Percentiles rank a stretch among this genome's conserved stretches.
Conservation (phyloP, 2,329 filamentous ascomycete species). For the Curvularia hawaiiensis region DNA sequence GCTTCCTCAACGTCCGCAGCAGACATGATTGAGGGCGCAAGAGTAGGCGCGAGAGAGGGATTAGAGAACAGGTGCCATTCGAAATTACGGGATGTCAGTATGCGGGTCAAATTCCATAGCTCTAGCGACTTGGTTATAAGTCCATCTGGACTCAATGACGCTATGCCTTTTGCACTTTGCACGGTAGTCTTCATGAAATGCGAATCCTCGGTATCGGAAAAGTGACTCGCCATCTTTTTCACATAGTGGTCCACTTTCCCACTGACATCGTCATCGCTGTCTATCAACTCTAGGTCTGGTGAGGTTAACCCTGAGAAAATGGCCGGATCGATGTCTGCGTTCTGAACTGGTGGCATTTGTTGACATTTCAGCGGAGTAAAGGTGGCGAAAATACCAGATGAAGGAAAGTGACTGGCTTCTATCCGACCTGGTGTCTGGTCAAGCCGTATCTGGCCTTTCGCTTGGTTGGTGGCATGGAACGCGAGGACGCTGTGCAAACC, state of each 20-base stretch:
- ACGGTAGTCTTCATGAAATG: slow-evolving; percentile 59
- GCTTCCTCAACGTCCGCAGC: slow-evolving; percentile 37
- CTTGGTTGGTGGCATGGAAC: slow-evolving; percentile 56
- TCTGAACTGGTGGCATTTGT: slow-evolving; percentile 28
- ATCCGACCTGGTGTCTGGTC: slow-evolving; percentile 58
- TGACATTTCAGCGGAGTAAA: slow-evolving; percentile 52
- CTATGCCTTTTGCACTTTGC: slow-evolving; percentile 39
- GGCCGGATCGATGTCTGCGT: slow-evolving; percentile 45
- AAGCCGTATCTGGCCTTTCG: slow-evolving; percentile 56
- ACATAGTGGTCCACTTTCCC: slow-evolving; percentile 61
- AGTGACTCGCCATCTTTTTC: slow-evolving; percentile 53
- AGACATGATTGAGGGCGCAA: slow-evolving; percentile 40
- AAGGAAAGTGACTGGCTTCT: slow-evolving; percentile 59
- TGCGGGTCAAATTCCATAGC: slow-evolving; percentile 61
- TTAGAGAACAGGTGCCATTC: slow-evolving; percentile 58
- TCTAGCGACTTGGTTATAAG: slow-evolving; percentile 59
- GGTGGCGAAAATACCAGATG: slow-evolving; percentile 53
- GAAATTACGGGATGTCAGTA: slow-evolving; percentile 57
- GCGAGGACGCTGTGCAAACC: slow-evolving; percentile 59
- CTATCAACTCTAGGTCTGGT: slow-evolving; percentile 53
- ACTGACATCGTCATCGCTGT: slow-evolving; percentile 58
- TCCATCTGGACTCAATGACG: slow-evolving; percentile 46
- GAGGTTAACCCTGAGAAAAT: slow-evolving; percentile 36
- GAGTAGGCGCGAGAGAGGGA: slow-evolving; percentile 43
- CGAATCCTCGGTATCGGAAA: slow-evolving; percentile 57